A percentile compares a stretch with the other conserved stretches of the same genome.
Conservation (phyloP, 1,284 basidiomycete genomes). For the Cutaneotrichosporon sp. region DNA sequence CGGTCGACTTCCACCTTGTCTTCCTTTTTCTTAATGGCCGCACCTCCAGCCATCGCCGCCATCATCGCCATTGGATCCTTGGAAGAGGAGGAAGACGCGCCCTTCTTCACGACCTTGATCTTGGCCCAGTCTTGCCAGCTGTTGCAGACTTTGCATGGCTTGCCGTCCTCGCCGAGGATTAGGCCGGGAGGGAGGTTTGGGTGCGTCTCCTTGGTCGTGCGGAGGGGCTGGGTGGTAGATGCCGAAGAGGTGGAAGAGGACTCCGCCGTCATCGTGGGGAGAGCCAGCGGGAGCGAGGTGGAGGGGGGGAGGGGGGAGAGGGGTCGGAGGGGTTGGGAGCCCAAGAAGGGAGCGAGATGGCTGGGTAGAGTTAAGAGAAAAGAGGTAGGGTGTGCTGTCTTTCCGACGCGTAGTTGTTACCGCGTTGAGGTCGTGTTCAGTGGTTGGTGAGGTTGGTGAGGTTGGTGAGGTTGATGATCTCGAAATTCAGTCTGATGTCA, state of each 20-base stretch:
- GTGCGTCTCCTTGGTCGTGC: conserved; percentile 51
- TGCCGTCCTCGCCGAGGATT: conserved; percentile 84
- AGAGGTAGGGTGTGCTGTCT: too few species aligned
- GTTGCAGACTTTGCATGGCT: conserved; percentile 87
- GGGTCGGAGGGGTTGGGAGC: too few species aligned
- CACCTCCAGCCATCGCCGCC: conserved; percentile 26
- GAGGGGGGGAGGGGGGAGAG: too few species aligned
- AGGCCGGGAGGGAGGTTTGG: conserved; percentile 67
- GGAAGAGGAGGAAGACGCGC: conserved; percentile 1
- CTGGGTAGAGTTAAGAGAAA: too few species aligned
- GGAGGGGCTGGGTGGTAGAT: neutral
- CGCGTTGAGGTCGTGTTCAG: neutral
- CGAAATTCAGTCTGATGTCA: neutral
- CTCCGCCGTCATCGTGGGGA: too few species aligned
- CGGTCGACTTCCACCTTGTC: conserved; percentile 44
- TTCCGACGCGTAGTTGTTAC: too few species aligned
- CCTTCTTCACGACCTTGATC: conserved; percentile 48
- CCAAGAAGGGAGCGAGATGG: too few species aligned
- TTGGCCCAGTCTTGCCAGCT: conserved; percentile 74
- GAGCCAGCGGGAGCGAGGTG: too few species aligned
- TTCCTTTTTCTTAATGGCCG: conserved; percentile 29
- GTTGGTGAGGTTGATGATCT: neutral
- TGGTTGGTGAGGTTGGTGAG: neutral
- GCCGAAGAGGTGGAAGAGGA: too few species aligned
- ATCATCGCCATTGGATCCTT: conserved; percentile 34